Evolutionary conservation across 2,329 filamentous ascomycete genomes (phyloP), one percentile per base, ranked within the genome.

Genomic region (Pseudomassariella vexata): DNA sequence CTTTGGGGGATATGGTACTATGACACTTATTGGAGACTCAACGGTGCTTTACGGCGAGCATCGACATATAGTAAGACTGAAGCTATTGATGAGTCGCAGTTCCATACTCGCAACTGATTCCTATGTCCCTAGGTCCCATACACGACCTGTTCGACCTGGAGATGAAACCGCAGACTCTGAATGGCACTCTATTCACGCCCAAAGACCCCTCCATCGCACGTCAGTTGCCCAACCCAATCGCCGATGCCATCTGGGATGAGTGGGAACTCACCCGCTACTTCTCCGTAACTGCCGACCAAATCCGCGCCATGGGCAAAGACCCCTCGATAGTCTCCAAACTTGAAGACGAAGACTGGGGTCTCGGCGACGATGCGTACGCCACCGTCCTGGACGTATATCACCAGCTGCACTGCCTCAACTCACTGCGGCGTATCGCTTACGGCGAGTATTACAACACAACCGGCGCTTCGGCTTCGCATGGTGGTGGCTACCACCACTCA

Each of bases 301-400:
- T 57, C 31, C 28, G 46, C 11, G 39, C 39, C 19, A 41, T 59
- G 26, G 54, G 53, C 5, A 57, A 57, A 19, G 50, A 59, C 25
- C 49, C 50, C 1, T 34, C 30, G 5, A 47, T 38, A 4, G 42
- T 41, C 5, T 43, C 39, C 9, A 51, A 49, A 28, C 45, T 54
- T 18, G 46, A 50, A 19, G 39, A 57, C 24, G 41, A 52, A 3
- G 37, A 47, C 23, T 58, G 52, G 47, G 49, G 51, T 2, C 40
- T 56, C 5, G 55, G 53, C 2, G 42, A 50, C 19, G 47, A 58
- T 19, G 49, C 50, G 1, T 59, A 59, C 27, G 52, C 49, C 22
- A 47, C 40, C 12, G 40, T 43, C 6, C 34, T 44, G 17, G 41
- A 41, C 21, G 36, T 48, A 12, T 46, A 40, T 31, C 45, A 45